phyloP scores from a whole-genome alignment of 2,329 filamentous ascomycete genomes.

The Pochonia chlamydosporia region DNA sequence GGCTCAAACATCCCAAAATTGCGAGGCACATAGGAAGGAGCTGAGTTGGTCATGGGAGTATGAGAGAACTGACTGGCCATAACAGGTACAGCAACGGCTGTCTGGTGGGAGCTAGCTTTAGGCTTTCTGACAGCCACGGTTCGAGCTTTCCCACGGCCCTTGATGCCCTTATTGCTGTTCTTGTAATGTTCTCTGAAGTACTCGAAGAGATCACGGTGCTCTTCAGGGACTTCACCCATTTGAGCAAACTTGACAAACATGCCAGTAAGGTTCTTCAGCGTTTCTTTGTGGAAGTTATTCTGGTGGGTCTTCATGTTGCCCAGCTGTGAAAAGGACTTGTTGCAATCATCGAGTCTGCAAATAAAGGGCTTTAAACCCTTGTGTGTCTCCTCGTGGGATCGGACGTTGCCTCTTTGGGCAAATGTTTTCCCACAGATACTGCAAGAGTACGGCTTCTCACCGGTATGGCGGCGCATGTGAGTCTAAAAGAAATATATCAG shows the following conservation, averaged over 20 bases:
- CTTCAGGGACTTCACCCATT: conserved; percentile 47
- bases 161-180: conserved; percentile 98
- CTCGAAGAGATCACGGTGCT: conserved; percentile 71
- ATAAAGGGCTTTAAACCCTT: conserved; percentile 70
- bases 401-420: conserved; percentile 79
- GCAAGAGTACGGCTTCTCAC: conserved; percentile 79
- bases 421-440: conserved; percentile 76
- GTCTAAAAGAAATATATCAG: conserved; percentile 52
- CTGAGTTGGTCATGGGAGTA: conserved; percentile 20
- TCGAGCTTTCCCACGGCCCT: conserved; percentile 83
- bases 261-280: conserved; percentile 61
- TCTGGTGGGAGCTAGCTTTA: conserved; percentile 17
- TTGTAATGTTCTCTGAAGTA: conserved; percentile 90
- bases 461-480: conserved; percentile 81
- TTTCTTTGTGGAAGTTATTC: conserved; percentile 84
- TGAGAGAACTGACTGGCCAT: conserved; percentile 17
- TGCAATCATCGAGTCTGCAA: conserved; percentile 77
- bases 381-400: conserved; percentile 78
- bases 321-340: conserved; percentile 82
- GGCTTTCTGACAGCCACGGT: conserved; percentile 43
- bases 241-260: conserved; percentile 65
- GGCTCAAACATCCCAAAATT: conserved; percentile 42
- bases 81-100: conserved; percentile 20
- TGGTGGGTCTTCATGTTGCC: conserved; percentile 95
- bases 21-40: conserved; percentile 23